These are phyloP conservation scores for Euphorbia lathyris DNA, from an alignment of 345 rosid species.

Conservation along the genomic window DNA sequence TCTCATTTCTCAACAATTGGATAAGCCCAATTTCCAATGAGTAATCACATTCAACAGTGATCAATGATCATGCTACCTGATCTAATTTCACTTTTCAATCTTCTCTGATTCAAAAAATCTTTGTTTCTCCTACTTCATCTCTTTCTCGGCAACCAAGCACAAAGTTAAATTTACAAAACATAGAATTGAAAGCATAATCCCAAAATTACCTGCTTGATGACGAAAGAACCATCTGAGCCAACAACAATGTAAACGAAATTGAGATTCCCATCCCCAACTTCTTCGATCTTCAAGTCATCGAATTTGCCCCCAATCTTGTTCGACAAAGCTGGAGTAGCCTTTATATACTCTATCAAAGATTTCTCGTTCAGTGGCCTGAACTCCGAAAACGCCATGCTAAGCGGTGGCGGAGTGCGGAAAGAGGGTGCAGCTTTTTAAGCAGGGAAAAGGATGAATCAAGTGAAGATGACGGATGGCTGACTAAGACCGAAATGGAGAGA, in stretches of 20 bases:
- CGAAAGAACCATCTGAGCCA: conserved; percentile 64
- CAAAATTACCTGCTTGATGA: conserved; percentile 71
- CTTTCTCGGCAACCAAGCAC: background rate
- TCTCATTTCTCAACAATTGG: background rate
- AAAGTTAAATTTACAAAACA: background rate
- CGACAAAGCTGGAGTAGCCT: conserved; percentile 66
- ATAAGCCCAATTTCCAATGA: background rate
- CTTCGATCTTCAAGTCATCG: conserved; percentile 65
- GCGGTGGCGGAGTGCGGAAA: background rate
- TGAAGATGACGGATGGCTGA: background rate
- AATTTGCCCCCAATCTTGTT: conserved; percentile 51
- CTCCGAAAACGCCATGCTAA: conserved; percentile 55
- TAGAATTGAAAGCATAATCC: background rate
- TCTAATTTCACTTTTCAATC: background rate
- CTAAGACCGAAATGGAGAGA: background rate
- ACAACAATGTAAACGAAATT: conserved; percentile 79
- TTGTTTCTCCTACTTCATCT: background rate
- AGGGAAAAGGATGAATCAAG: background rate
- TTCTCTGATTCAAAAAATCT: no score
- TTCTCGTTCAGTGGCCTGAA: conserved; percentile 70
- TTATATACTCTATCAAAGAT: conserved; percentile 68
- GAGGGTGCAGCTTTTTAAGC: background rate
- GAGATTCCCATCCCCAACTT: conserved; percentile 97
- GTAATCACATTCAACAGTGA: background rate
- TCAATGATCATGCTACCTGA: background rate